Evolutionary conservation across 305 asterid genomes (phyloP), one percentile per base, ranked within the genome.

Genomic region (Rubia peregrina): DNA sequence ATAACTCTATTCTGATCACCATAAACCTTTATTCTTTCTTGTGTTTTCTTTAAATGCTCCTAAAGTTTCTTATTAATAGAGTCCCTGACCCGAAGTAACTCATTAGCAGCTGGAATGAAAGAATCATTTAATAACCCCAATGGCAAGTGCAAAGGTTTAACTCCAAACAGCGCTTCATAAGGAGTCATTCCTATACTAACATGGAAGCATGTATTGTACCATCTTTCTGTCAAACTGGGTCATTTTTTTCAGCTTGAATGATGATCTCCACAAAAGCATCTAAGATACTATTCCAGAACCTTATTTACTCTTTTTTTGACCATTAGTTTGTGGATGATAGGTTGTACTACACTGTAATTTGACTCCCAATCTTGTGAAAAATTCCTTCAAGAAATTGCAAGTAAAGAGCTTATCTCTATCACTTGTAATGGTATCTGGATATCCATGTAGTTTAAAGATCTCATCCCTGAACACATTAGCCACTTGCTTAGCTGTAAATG

Each of bases 251-350:
- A 21, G 30, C 42, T 24, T 60, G 16, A 9, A 38, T 9, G n/a
- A 22, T 7, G 17, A 10, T 66, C 0, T 6, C 12, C 0, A 21
- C 0, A 3, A n/a, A 19, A 17, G 17, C 56, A 42, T 8, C 70
- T 43, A 1, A 42, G 12, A 8, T 22, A 43, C 3, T 6, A 6
- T 43, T 66, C 57, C 6, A 66, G 14, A 2, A 51, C 21, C 14
- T 41, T 26, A 14, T 42, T 66, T 3, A 42, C 38, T 55, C 40
- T 43, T 5, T 0, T 57, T 43, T 21, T 66, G 16, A 3, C 57
- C 38, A 66, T 66, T 36, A 1, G 38, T 42, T 17, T 66, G 38
- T 0, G 70, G 57, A 17, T 65, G 80, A 26, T 76, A 66, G 0
- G 70, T 41, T 0, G 51, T 56, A 5, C 49, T n/a, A 10, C 26